phyloP scores from a whole-genome alignment of 2,329 filamentous ascomycete genomes.

The Phialophora expanda region DNA sequence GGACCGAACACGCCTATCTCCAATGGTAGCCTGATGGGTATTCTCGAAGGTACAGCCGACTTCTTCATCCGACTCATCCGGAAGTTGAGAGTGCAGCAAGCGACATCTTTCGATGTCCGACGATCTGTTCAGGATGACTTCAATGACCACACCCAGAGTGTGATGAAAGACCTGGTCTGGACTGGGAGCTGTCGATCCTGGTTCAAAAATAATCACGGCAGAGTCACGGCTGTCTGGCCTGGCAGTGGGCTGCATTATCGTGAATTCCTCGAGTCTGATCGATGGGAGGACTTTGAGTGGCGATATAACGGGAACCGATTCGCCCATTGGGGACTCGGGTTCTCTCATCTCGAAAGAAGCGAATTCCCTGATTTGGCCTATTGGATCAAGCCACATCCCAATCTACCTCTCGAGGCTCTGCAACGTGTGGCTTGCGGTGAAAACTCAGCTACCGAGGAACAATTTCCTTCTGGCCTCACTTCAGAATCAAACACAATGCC shows the following conservation, averaged over 20 bases:
- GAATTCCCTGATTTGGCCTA: background rate
- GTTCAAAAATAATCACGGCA: background rate
- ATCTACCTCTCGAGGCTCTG: background rate
- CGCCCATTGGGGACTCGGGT: background rate
- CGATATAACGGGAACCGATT: constrained; percentile 27
- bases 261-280: constrained; percentile 33
- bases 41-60: background rate
- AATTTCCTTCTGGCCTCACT: background rate
- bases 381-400: background rate
- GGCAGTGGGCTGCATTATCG: constrained; percentile 40
- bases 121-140: background rate
- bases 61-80: background rate
- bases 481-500: background rate
- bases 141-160: background rate
- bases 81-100: background rate
- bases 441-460: background rate
- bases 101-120: background rate
- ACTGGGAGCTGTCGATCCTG: background rate
- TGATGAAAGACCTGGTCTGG: background rate
- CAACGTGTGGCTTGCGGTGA: background rate
- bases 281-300: constrained; percentile 40
- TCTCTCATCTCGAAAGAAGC: background rate
- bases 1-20: background rate
- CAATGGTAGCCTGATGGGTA: background rate
- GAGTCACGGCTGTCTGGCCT: constrained; percentile 37